Conservation (phyloP, 495 filamentous ascomycete species). For the Annulohypoxylon moriforme region DNA sequence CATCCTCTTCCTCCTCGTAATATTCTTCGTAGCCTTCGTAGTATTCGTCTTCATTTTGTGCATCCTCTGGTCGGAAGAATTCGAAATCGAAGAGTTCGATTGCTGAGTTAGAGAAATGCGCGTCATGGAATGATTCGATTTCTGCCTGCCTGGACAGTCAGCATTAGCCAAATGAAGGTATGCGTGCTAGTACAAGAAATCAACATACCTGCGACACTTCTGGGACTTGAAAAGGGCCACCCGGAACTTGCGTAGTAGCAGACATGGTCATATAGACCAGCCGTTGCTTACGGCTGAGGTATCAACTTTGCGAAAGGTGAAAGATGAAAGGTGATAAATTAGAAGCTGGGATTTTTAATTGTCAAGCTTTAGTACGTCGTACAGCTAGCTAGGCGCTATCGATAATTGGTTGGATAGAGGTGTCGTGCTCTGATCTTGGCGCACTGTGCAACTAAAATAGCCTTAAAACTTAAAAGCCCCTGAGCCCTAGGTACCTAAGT, state of each 20-base stretch:
- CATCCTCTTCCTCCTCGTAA: conserved; percentile 66
- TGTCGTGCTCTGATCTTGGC: not conserved
- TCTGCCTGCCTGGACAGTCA: conserved; percentile 68
- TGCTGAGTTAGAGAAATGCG: conserved; percentile 66
- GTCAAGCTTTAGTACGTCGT: not conserved
- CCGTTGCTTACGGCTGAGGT: not conserved
- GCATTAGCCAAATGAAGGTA: conserved; percentile 36
- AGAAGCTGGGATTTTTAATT: not conserved
- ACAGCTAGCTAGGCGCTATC: not conserved
- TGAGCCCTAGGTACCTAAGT: not conserved
- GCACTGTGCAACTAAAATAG: conserved; percentile 3
- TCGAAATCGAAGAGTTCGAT: conserved; percentile 61
- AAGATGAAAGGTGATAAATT: conserved; percentile 2
- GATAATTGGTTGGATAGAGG: not conserved
- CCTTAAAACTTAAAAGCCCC: not conserved
- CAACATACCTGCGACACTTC: conserved; percentile 64
- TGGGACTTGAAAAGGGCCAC: conserved; percentile 42
- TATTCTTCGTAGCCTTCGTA: conserved; percentile 48
- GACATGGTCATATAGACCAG: conserved; percentile 33
- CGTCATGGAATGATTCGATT: conserved; percentile 73
- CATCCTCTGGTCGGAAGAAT: conserved; percentile 54
- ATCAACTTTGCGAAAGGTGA: not conserved
- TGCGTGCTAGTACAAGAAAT: not conserved
- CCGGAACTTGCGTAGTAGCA: conserved; percentile 11
- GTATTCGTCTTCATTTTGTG: conserved; percentile 31